Evolutionary conservation across 108 stramenopile species (phyloP), one percentile per base, ranked within the genome.

Genomic region (Bacterosira constricta): DNA sequence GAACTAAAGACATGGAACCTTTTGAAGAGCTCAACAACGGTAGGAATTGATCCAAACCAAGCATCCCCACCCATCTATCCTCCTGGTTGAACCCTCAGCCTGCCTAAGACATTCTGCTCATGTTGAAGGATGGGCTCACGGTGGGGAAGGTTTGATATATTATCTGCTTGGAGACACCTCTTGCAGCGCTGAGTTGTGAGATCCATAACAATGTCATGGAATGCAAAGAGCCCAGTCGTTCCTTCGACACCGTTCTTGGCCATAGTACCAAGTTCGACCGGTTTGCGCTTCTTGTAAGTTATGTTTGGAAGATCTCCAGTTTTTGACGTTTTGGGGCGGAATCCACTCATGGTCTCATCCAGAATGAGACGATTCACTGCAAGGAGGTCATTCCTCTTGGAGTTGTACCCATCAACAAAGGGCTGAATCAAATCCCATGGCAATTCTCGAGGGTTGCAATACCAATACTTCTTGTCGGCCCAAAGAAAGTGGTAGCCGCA

Each of bases 31-130:
- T 60, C 45, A 35, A 71, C 60, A 38, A 18, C 21, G 10, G 32
- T 15, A 8, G 20, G 21, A 26, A 66, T 21, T 3, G 60, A 62
- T 17, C 59, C 60, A 51, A 71, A 71, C 60, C 70, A 61, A 32
- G 70, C 58, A 71, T 62, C 59, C 15, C 59, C 59, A 53, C 49
- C 34, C 11, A 39, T 34, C 32, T 17, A 66, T 15, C 51, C 65
- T 32, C 49, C 65, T 18, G 32, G 13, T 2, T 18, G 26, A 1
- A 66, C 17, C 65, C 21, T 66, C 37, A 0, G 37, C 65, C 27
- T 66, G 65, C 10, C 6, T 4, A 8, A 66, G 18, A 10, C 51
- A 49, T 27, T 66, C 65, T 12, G 51, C 65, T 5, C 36, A 54
- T 45, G 34, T 20, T 34, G 17, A 23, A 8, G n/a, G 17, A 39